Base-by-base conservation (phyloP, 805 yeast species). In the Ogataea ganodermae region DNA sequence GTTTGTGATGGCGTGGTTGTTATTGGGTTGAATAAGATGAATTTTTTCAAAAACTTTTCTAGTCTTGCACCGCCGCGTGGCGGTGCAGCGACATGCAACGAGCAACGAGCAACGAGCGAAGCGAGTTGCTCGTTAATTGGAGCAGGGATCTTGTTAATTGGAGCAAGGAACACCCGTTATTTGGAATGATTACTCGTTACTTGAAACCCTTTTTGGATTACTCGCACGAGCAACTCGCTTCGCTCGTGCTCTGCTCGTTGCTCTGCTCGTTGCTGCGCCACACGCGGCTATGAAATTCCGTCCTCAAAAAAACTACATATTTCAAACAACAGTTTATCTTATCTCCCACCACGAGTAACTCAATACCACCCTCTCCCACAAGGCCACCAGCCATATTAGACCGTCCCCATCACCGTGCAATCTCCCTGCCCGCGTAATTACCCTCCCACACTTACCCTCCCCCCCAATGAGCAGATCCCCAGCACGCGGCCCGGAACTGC, bases 381-480 rank as follows among this genome's bases (percentile, higher is more conserved):
- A 7, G 9, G 10, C 7, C 27, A 7, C 27, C 27, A 24, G 27
- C 27, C 7, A 7, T 10, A 7, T 10, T 10, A 14, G 14, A 31
- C 35, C 35, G 14, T 20, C 18, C 27, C 27, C 27, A 24, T 7
- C 27, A 24, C 27, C 27, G 27, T 24, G 10, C 9, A 24, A 10
- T 10, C 27, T 17, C 35, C 13, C 35, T 13, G 4, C 35, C 6
- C 10, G 14, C 35, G 4, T 14, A 6, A 35, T 27, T 14, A 17
- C 36, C 36, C 20, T 17, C n/a, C 31, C 31, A 10, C 27, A 7
- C 23, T n/a, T 16, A 26, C 13, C 22, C 26, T 38, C 9, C 18
- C 18, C 26, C 26, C 24, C 16, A 31, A 53, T 53, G 56, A 37
- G 51, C 32, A 49, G 40, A 4, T 50, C 54, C 10, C 52, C 57